phyloP scores from a whole-genome alignment of 768 basidiomycete species.

The Mycena latifolia region DNA sequence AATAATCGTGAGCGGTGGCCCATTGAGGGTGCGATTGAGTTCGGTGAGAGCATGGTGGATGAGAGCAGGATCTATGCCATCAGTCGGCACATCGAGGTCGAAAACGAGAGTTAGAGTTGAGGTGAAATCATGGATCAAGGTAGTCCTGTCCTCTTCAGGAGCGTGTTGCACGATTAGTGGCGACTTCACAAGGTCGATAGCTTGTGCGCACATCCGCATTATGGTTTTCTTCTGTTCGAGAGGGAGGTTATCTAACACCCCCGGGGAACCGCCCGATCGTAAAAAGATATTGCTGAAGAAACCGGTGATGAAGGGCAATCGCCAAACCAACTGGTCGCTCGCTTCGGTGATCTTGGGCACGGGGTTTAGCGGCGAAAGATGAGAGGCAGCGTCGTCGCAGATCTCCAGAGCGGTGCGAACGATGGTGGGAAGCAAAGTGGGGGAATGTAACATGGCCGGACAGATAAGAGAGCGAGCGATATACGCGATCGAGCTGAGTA shows the following conservation, averaged over 20 bases:
- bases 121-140: background rate
- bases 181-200: background rate
- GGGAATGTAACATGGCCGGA: conserved; percentile 13
- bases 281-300: conserved; percentile 9
- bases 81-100: background rate
- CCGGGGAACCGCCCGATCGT: background rate
- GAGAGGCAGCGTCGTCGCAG: background rate
- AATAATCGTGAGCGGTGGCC: conserved; percentile 1
- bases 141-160: background rate
- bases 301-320: background rate
- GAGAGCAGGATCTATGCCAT: background rate
- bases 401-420: background rate
- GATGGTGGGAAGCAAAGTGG: conserved; percentile 18
- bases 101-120: conserved; percentile 2
- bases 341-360: background rate
- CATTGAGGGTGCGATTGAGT: conserved; percentile 7
- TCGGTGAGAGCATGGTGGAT: background rate
- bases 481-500: conserved; percentile 4
- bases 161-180: conserved; percentile 5
- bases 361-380: background rate
- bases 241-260: conserved; percentile 1
- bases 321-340: background rate
- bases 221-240: background rate
- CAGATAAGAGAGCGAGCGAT: conserved; percentile 5
- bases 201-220: conserved; percentile 11